These are phyloP conservation scores for Castanopsis chinensis DNA, from an alignment of 306 rosid genomes.

Conservation along the genomic window DNA sequence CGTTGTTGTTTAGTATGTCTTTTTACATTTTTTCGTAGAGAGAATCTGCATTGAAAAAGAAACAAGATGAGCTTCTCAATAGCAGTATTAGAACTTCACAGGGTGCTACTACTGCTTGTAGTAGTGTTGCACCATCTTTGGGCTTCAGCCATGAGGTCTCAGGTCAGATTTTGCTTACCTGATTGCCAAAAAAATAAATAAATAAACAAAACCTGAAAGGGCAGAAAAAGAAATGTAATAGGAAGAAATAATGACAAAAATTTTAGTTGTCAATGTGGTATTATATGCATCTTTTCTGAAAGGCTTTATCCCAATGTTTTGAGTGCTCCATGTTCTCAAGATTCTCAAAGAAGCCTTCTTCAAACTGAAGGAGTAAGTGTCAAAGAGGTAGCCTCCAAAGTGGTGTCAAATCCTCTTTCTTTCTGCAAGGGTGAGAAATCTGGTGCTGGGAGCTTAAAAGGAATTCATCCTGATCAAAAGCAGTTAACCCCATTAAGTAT, in stretches of 20 bases:
- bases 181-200: conserved; percentile 20
- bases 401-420: conserved; percentile 19
- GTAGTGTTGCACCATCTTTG: conserved; percentile 35
- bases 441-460: conserved; percentile 19
- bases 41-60: conserved; percentile 61
- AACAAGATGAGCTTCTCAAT: conserved; percentile 54
- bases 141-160: conserved; percentile 49
- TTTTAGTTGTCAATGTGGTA: conserved; percentile 27
- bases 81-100: conserved; percentile 25
- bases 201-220: conserved; percentile 9
- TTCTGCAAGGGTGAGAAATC: conserved; percentile 22
- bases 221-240: conserved; percentile 13
- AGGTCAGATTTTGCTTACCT: conserved; percentile 67
- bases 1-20: background rate
- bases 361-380: conserved; percentile 40
- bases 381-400: conserved; percentile 2
- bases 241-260: background rate
- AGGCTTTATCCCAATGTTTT: conserved; percentile 51
- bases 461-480: conserved; percentile 24
- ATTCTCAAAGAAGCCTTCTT: conserved; percentile 36
- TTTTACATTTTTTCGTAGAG: conserved; percentile 32
- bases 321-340: conserved; percentile 75
- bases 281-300: conserved; percentile 35
- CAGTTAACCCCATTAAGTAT: conserved; percentile 39
- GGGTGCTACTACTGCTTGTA: conserved; percentile 15